Percentiles rank a stretch among this genome's conserved stretches.
phyloP scores from a whole-genome alignment of 495 filamentous ascomycete genomes.

The Aspergillus ostianus region DNA sequence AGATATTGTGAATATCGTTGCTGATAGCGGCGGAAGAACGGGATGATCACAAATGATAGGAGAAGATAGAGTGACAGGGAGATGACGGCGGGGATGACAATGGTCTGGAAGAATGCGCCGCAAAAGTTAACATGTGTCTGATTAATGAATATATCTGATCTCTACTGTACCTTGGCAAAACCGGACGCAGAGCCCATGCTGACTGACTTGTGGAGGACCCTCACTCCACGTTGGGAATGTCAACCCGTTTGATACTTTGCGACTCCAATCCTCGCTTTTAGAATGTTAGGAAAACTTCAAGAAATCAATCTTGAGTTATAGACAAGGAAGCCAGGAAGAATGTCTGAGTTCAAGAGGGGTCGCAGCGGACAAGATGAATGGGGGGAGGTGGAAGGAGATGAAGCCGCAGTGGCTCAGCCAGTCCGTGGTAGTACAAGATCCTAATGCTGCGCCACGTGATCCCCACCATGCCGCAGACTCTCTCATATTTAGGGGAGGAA shows the following conservation, averaged over 20 bases:
- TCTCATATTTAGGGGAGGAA: neutral
- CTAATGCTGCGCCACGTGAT: neutral
- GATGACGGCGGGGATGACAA: slow-evolving; percentile 75
- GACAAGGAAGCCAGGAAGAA: neutral
- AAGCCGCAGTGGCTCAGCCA: neutral
- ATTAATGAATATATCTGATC: neutral
- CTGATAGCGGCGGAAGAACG: slow-evolving; percentile 73
- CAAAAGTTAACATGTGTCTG: neutral
- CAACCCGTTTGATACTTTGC: neutral
- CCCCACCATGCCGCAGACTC: neutral
- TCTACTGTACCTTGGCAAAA: slow-evolving; percentile 31
- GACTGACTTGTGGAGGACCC: neutral
- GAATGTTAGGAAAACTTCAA: neutral
- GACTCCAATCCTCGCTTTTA: neutral
- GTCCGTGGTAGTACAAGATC: neutral
- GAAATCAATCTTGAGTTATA: neutral
- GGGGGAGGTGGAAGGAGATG: too few relatives aligned
- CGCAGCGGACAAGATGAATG: neutral
- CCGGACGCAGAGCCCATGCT: slow-evolving; percentile 33
- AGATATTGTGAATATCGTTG: slow-evolving; percentile 70
- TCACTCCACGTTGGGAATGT: too few relatives aligned
- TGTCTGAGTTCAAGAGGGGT: too few relatives aligned
- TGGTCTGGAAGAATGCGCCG: slow-evolving; percentile 54
- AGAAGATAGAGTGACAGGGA: slow-evolving; percentile 73
- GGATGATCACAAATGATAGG: slow-evolving; percentile 67